These are phyloP conservation scores for Hypoxylon fuscum DNA, from an alignment of 495 filamentous ascomycete species.

Conservation along the genomic window DNA sequence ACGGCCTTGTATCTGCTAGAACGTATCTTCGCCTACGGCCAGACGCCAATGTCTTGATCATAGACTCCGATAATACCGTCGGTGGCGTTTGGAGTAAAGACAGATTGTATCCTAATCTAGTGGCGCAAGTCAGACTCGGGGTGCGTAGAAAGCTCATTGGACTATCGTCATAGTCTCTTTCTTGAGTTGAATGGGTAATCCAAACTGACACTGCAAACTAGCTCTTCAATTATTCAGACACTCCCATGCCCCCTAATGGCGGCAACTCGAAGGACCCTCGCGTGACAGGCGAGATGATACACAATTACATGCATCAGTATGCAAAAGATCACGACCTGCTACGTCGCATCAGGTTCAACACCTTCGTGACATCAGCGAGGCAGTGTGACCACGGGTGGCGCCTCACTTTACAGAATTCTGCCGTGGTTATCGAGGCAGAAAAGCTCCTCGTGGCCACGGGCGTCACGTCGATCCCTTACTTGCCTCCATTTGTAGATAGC, in stretches of 20 bases:
- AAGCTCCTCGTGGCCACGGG: slow-evolving; percentile 79
- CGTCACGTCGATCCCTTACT: slow-evolving; percentile 68
- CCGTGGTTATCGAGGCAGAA: slow-evolving; percentile 23
- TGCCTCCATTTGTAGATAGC: slow-evolving; percentile 59
- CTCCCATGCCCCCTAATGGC: slow-evolving; percentile 43
- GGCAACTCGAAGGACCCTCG: slow-evolving; percentile 39
- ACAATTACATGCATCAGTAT: slow-evolving; percentile 44
- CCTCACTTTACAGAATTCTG: slow-evolving; percentile 2
- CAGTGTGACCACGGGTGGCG: slow-evolving; percentile 8
- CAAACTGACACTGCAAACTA: slow-evolving; percentile 42
- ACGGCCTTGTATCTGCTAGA: slow-evolving; percentile 54
- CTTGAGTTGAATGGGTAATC: no score
- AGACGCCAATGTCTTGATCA: slow-evolving; percentile 49
- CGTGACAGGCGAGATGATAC: slow-evolving; percentile 49
- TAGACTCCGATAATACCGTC: slow-evolving; percentile 55
- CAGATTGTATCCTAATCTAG: slow-evolving; percentile 58
- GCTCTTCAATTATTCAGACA: slow-evolving; percentile 51
- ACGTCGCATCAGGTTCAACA: slow-evolving; percentile 44
- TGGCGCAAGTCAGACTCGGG: slow-evolving; percentile 44
- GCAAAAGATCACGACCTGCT: slow-evolving; percentile 49
- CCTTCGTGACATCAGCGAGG: slow-evolving; percentile 10
- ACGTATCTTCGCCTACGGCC: slow-evolving; percentile 54
- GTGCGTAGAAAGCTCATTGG: slow-evolving; percentile 7
- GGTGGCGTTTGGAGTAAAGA: slow-evolving; percentile 63
- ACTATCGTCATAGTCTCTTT: not conserved